Evolutionary conservation across 139 green algal genomes (phyloP).

Genomic region (Medakamo hakoo): DNA sequence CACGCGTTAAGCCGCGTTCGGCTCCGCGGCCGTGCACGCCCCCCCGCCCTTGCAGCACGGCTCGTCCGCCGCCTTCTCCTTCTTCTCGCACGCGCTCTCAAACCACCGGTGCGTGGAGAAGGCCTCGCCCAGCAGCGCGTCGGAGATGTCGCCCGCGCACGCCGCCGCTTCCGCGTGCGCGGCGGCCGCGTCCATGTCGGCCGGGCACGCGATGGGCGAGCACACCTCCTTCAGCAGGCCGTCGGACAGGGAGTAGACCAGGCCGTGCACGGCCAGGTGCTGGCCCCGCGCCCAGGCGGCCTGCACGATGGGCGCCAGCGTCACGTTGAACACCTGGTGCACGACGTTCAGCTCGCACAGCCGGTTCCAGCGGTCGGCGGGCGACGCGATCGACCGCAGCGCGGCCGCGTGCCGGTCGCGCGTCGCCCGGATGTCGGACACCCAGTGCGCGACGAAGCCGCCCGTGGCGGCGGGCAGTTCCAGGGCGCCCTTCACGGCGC

Average conservation of each 20-base stretch:
- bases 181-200: neutral
- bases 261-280: constrained; percentile 49
- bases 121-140: neutral
- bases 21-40: no score
- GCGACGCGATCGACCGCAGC: constrained; percentile 18
- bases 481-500: constrained; percentile 46
- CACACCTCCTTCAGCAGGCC: constrained; percentile 12
- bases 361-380: constrained; percentile 17
- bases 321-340: constrained; percentile 59
- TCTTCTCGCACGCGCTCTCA: neutral
- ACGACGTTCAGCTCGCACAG: constrained; percentile 34
- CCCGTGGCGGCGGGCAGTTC: constrained; percentile 31
- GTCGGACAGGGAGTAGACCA: constrained; percentile 40
- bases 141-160: no score
- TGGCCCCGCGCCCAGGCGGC: constrained; percentile 50
- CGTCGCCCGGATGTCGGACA: constrained; percentile 41
- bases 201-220: neutral
- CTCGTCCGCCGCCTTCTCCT: neutral
- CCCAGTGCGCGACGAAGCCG: constrained; percentile 63
- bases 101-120: neutral
- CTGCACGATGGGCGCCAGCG: constrained; percentile 49
- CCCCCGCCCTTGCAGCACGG: no score
- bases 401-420: constrained; percentile 12
- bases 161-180: no score
- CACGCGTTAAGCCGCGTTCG: no score